These are phyloP conservation scores for Citrus australasica DNA, from an alignment of 345 rosid genomes.

Conservation along the genomic window DNA sequence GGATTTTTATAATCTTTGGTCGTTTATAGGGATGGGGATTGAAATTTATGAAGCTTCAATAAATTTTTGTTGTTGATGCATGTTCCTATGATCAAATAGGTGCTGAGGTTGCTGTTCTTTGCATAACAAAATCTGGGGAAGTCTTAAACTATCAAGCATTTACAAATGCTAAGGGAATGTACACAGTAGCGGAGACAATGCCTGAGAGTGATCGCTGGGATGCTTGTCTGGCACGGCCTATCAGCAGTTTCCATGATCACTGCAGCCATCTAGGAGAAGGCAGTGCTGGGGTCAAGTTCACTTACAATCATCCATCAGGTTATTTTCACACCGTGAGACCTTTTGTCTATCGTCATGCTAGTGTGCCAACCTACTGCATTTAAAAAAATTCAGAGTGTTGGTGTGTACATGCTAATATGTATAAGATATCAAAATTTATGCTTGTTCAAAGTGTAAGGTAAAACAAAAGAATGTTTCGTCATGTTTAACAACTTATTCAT, in stretches of 20 bases:
- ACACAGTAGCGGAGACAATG: conserved; percentile 94
- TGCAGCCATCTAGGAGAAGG: conserved; percentile 64
- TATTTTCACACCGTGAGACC: conserved; percentile 66
- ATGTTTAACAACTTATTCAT: not conserved
- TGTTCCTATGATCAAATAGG: conserved; percentile 13
- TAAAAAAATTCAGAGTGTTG: conserved; percentile 14
- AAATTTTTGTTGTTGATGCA: not conserved
- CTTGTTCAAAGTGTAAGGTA: not conserved
- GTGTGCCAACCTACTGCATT: conserved; percentile 60
- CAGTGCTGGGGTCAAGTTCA: conserved; percentile 72
- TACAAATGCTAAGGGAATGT: conserved; percentile 73
- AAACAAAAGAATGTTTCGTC: not conserved
- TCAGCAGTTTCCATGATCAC: conserved; percentile 79
- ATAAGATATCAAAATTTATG: not conserved
- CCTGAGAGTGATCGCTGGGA: conserved; percentile 96
- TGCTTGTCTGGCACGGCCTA: conserved; percentile 84
- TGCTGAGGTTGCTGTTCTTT: conserved; percentile 96
- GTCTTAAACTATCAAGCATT: conserved; percentile 94
- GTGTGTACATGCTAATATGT: not conserved
- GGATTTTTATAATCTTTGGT: not conserved
- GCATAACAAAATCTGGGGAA: conserved; percentile 91
- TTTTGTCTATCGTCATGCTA: conserved; percentile 61
- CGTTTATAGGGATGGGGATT: not conserved
- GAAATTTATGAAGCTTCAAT: not conserved
- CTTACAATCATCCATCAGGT: conserved; percentile 75